A percentile compares a stretch with the other conserved stretches of the same genome.
Conservation (phyloP, 2,329 filamentous ascomycete species). For the Elsinoe arachidis region DNA sequence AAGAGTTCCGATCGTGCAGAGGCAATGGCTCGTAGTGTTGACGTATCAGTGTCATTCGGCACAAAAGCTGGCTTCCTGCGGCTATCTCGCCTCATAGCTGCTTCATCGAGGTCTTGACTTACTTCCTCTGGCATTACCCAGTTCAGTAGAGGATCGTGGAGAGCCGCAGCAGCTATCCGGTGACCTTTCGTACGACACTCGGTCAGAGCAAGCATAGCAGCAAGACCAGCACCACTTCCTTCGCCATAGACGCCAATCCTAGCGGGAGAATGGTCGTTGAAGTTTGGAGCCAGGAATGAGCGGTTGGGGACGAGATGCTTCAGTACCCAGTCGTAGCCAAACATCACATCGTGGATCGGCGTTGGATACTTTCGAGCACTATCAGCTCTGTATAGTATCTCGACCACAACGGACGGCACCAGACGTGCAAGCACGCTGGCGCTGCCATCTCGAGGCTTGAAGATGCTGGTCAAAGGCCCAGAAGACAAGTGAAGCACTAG, state of each 20-base stretch:
- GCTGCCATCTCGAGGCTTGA: conserved; percentile 26
- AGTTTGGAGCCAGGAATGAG: conserved; percentile 21
- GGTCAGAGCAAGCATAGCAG: conserved; percentile 42
- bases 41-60: not conserved
- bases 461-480: conserved; percentile 29
- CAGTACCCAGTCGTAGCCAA: conserved; percentile 40
- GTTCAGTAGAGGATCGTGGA: conserved; percentile 41
- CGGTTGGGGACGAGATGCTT: conserved; percentile 29
- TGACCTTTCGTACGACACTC: conserved; percentile 36
- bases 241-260: conserved; percentile 40
- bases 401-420: conserved; percentile 34
- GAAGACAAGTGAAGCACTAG: conserved; percentile 37
- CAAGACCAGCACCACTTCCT: conserved; percentile 40
- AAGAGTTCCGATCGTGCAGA: conserved; percentile 34
- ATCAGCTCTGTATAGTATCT: conserved; percentile 37
- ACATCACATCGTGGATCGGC: conserved; percentile 40
- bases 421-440: conserved; percentile 24
- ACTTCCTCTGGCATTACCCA: conserved; percentile 36
- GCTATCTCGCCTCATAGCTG: not conserved
- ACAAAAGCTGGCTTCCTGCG: not conserved
- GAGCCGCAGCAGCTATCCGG: conserved; percentile 36
- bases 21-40: conserved; percentile 21
- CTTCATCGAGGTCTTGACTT: not conserved
- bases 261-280: conserved; percentile 22
- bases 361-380: conserved; percentile 32